Base-by-base conservation (phyloP, 805 yeast species). In the Tetrapisispora taiwanensis region DNA sequence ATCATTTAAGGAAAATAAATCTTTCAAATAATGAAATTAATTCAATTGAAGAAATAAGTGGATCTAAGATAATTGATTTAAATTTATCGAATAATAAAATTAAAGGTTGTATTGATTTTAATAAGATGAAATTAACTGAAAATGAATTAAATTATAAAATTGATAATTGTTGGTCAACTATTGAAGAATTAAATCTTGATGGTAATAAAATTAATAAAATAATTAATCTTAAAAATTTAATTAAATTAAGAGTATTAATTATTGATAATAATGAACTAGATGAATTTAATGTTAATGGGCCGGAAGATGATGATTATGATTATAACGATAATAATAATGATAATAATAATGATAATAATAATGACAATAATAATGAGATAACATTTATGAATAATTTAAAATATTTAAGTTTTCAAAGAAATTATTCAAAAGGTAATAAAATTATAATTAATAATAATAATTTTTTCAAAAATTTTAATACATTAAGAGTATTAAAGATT, bases 231-330 rank as follows among this genome's bases (percentile, higher is more conserved):
- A 41, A 44, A 18, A 14, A 38, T 7, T 48, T 60, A 33, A 45
- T 37, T 17, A 46, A 42, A 12, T 45, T 60, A 28, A 45, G 46
- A 14, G 46, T 49, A 7, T 46, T 60, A 30, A 51, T 38, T 18
- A 31, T 60, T 14, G 54, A 59, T 30, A 53, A 53, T 30, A 59
- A 58, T 36, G 56, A 60, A 36, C 34, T 55, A 19, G 51, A 49
- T 34, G 46, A 45, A 32, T 15, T 53, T 34, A 39, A 28, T 19
- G 7, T 26, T 13, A 18, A 34, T 7, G 18, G 7, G n/a, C 14
- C 13, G n/a, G 5, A 38, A 22, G n/a, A 27, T n/a, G 32, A 26
- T 26, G 28, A 26, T 26, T 7, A 7, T 10, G 10, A 26, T 7
- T 7, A 26, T 26, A 7, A 26, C 28, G 30, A 28, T 22, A 22